Conservation (phyloP, 305 asterid species). For the Solanum chacoense region DNA sequence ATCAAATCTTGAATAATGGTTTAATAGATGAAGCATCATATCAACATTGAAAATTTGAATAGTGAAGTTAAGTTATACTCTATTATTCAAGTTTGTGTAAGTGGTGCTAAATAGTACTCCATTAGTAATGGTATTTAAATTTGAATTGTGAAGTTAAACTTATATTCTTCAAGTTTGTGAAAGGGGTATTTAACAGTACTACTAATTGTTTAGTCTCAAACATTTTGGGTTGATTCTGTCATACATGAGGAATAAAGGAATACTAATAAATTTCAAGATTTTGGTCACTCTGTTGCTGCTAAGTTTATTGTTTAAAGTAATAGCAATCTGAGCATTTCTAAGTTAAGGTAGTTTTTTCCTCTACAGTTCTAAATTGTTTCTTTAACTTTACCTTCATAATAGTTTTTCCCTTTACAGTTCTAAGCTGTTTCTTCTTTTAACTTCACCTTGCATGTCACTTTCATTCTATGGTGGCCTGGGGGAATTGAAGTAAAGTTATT, state of each 20-base stretch:
- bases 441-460: background rate
- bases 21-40: background rate
- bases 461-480: background rate
- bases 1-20: background rate
- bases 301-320: background rate
- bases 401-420: background rate
- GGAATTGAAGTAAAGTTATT: background rate
- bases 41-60: background rate
- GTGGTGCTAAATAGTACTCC: background rate
- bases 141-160: background rate
- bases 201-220: background rate
- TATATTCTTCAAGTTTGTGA: background rate
- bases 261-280: background rate
- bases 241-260: background rate
- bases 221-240: background rate
- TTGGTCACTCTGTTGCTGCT: background rate
- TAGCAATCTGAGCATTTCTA: background rate
- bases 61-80: background rate
- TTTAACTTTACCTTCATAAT: background rate
- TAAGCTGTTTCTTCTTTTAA: background rate
- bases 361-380: background rate
- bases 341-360: background rate
- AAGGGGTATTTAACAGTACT: background rate
- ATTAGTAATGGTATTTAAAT: background rate
- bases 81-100: background rate